A percentile compares a stretch with the other conserved stretches of the same genome.
phyloP scores from a whole-genome alignment of 768 basidiomycete species.

The Mycena olivaceomarginata region DNA sequence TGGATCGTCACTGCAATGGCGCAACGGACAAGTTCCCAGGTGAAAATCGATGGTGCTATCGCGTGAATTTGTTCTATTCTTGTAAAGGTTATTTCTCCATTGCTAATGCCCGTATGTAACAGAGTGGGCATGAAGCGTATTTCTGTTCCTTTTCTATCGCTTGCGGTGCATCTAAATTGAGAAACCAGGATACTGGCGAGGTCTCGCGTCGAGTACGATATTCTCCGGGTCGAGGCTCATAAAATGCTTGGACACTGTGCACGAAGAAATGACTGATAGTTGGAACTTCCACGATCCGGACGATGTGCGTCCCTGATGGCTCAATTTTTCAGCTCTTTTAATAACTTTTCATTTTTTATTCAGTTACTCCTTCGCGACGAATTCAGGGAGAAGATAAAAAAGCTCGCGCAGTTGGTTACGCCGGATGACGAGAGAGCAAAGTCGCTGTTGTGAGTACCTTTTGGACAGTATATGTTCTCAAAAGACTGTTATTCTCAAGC shows the following conservation, averaged over 20 bases:
- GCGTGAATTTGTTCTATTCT: background rate
- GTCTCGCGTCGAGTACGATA: background rate
- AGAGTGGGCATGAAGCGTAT: slow-evolving; percentile 19
- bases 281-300: slow-evolving; percentile 2
- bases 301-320: background rate
- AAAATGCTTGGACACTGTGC: background rate
- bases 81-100: too few species aligned
- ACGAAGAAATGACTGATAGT: background rate
- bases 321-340: background rate
- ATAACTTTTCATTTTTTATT: too few species aligned
- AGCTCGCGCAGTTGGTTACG: background rate
- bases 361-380: slow-evolving; percentile 5
- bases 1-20: slow-evolving; percentile 25
- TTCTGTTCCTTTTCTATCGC: background rate
- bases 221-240: background rate
- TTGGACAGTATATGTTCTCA: background rate
- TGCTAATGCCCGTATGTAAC: background rate
- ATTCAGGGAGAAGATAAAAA: background rate
- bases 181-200: slow-evolving; percentile 8
- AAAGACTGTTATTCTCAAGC: background rate
- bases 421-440: background rate
- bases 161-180: background rate
- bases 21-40: slow-evolving; percentile 9
- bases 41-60: slow-evolving; percentile 12
- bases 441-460: background rate